Evolutionary conservation across 2,329 filamentous ascomycete genomes (phyloP).

Genomic region (Intubia oerlemansii): DNA sequence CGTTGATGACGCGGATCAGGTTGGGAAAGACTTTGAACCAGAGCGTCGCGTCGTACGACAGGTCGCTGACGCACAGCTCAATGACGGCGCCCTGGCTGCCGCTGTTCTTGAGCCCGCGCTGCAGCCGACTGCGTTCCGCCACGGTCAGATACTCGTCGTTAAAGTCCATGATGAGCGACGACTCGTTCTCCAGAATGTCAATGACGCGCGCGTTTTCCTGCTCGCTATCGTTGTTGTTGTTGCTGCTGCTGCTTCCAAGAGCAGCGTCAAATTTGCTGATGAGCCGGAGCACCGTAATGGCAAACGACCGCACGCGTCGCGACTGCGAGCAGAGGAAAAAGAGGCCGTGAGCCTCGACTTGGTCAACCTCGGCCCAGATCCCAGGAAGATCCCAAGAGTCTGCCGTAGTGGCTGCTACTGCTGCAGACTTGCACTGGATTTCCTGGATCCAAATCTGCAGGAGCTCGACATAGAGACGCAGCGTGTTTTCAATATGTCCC

Average conservation of each 20-base stretch:
- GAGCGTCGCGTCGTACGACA: slow-evolving; percentile 80
- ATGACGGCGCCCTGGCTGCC: slow-evolving; percentile 72
- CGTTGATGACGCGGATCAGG: slow-evolving; percentile 72
- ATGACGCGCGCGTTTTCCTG: slow-evolving; percentile 52
- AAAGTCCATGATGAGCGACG: slow-evolving; percentile 71
- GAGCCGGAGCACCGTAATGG: slow-evolving; percentile 75
- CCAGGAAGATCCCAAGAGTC: slow-evolving; percentile 79
- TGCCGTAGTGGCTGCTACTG: too few species aligned
- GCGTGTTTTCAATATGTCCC: slow-evolving; percentile 82
- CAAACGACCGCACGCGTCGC: slow-evolving; percentile 67
- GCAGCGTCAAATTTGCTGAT: slow-evolving; percentile 88
- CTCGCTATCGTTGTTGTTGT: too few species aligned
- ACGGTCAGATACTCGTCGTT: slow-evolving; percentile 82
- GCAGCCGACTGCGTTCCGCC: slow-evolving; percentile 76
- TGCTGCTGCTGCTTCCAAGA: slow-evolving; percentile 42
- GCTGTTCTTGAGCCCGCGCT: slow-evolving; percentile 70
- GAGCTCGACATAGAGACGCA: slow-evolving; percentile 81
- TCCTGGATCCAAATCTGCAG: slow-evolving; percentile 96
- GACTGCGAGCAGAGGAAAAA: slow-evolving; percentile 98
- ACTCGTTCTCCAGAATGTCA: slow-evolving; percentile 77
- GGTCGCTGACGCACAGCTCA: slow-evolving; percentile 86
- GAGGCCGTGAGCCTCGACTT: slow-evolving; percentile 86
- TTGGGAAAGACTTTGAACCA: slow-evolving; percentile 99
- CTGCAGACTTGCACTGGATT: slow-evolving; percentile 72
- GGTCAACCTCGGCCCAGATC: slow-evolving; percentile 83